Conservation (phyloP, 1,284 basidiomycete genomes). For the Tylopilus sp. region DNA sequence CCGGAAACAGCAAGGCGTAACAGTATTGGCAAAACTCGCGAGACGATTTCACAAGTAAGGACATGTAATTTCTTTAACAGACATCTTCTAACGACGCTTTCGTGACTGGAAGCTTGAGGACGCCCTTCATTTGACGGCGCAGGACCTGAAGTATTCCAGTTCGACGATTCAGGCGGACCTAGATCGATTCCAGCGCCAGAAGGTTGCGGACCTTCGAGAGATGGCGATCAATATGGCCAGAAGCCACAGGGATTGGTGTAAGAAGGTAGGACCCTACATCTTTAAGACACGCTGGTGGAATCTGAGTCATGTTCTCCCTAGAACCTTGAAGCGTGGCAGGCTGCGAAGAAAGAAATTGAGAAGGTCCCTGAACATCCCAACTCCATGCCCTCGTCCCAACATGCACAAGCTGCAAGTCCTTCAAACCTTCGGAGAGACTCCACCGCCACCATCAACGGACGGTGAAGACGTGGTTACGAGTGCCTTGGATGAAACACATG, state of each 20-base stretch:
- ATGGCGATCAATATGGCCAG: conserved; percentile 88
- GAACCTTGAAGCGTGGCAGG: conserved; percentile 97
- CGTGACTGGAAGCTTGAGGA: conserved; percentile 71
- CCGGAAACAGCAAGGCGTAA: conserved; percentile 92
- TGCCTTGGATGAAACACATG: conserved; percentile 12
- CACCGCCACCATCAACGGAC: conserved; percentile 50
- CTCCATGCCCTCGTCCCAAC: conserved; percentile 43
- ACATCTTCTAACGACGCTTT: conserved; percentile 18
- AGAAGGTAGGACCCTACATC: conserved; percentile 57
- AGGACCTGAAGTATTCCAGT: conserved; percentile 93
- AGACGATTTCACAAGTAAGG: conserved; percentile 86
- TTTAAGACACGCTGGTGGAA: conserved; percentile 5
- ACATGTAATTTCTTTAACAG: conserved; percentile 7
- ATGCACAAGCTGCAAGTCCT: conserved; percentile 32
- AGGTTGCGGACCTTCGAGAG: conserved; percentile 90
- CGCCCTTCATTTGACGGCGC: conserved; percentile 81
- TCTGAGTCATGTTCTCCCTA: conserved; percentile 34
- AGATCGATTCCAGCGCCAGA: conserved; percentile 97
- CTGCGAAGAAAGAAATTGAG: conserved; percentile 85
- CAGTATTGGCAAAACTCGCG: conserved; percentile 89
- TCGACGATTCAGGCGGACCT: conserved; percentile 96
- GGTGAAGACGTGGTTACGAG: conserved; percentile 30
- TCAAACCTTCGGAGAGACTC: conserved; percentile 54
- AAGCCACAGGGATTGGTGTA: conserved; percentile 92
- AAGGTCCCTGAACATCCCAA: conserved; percentile 89